phyloP scores from a whole-genome alignment of 2,329 filamentous ascomycete species.

The Trichothecium roseum region DNA sequence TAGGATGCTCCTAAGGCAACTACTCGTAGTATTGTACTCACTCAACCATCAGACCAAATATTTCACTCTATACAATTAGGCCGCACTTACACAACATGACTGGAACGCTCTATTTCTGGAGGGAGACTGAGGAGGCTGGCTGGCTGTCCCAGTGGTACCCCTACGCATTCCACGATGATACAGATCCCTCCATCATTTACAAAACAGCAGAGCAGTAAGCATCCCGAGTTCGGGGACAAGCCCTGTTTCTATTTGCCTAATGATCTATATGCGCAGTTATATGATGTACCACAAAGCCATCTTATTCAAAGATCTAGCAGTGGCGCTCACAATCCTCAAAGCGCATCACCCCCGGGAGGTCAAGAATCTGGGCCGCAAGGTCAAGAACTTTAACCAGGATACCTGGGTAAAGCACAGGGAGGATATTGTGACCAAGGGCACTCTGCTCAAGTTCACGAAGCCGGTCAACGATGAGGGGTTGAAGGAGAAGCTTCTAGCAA shows the following conservation, averaged over 20 bases:
- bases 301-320: constrained; percentile 33
- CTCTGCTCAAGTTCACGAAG: constrained; percentile 46
- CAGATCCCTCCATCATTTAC: constrained; percentile 25
- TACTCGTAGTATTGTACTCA: too few species aligned
- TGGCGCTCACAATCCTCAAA: constrained; percentile 36
- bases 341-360: constrained; percentile 34
- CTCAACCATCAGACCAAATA: too few species aligned
- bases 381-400: constrained; percentile 38
- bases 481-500: constrained; percentile 16
- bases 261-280: too few species aligned
- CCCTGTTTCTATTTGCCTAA: too few species aligned
- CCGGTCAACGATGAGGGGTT: constrained; percentile 21
- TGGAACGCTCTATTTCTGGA: constrained; percentile 33
- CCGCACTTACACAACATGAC: constrained; percentile 1
- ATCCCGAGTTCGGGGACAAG: too few species aligned
- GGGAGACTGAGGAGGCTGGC: constrained; percentile 35
- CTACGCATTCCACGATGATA: constrained; percentile 33
- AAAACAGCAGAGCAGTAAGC: constrained; percentile 41
- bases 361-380: constrained; percentile 44
- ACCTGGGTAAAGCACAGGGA: constrained; percentile 42
- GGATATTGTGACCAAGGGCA: constrained; percentile 46
- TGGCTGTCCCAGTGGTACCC: constrained; percentile 56
- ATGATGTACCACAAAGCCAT: constrained; percentile 46
- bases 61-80: too few species aligned
- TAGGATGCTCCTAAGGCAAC: too few species aligned